phyloP scores from a whole-genome alignment of 805 yeast species.

The Kuraishia borneana region DNA sequence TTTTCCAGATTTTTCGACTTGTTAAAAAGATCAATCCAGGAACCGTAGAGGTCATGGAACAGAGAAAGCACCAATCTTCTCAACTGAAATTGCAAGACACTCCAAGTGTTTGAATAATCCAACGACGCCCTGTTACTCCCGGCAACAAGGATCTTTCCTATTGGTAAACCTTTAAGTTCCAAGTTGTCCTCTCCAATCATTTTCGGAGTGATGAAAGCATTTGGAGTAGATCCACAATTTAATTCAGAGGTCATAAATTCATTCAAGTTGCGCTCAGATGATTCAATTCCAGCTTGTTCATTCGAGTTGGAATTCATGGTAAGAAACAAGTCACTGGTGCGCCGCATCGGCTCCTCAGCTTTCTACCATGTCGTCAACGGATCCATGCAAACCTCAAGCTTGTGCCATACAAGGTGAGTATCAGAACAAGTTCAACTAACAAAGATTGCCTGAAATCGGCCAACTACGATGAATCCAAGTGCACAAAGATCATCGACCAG shows the following conservation, averaged over 20 bases:
- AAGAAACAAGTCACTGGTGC: too few relatives aligned
- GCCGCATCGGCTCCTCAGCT: background rate
- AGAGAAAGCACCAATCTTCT: constrained; percentile 1
- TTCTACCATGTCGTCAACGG: constrained; percentile 8
- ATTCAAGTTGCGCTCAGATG: too few relatives aligned
- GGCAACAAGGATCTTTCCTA: constrained; percentile 4
- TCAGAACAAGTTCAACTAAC: background rate
- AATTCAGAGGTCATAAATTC: too few relatives aligned
- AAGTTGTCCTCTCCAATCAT: constrained; percentile 2
- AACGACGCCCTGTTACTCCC: background rate
- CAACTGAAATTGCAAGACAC: background rate
- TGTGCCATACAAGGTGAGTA: constrained; percentile 65
- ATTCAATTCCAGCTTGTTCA: too few relatives aligned
- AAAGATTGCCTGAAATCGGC: constrained; percentile 51
- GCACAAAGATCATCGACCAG: constrained; percentile 57
- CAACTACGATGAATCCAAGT: constrained; percentile 63
- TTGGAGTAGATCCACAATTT: too few relatives aligned
- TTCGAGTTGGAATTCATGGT: too few relatives aligned
- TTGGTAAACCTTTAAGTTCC: constrained; percentile 3
- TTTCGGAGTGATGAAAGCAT: constrained; percentile 4
- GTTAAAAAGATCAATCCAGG: background rate
- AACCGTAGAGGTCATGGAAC: constrained; percentile 1
- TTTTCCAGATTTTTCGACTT: too few relatives aligned
- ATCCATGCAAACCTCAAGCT: constrained; percentile 68
- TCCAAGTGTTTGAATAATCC: background rate